phyloP scores from a whole-genome alignment of 208 protist species.

The Balamuthia mandrillaris region DNA sequence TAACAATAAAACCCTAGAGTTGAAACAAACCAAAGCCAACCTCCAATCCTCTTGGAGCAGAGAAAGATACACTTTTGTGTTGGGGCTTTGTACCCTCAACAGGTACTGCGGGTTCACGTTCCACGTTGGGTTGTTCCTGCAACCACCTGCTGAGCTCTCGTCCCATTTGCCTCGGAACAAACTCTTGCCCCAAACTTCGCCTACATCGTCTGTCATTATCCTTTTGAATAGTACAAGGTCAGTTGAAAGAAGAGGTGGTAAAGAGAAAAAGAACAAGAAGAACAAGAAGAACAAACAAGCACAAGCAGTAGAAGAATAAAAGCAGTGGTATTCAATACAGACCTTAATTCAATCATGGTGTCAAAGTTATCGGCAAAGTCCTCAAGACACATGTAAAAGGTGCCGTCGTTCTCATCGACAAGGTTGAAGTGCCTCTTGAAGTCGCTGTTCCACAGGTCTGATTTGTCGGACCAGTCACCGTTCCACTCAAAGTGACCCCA shows the following conservation, averaged over 20 bases:
- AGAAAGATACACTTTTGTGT: neutral
- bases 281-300: neutral
- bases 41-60: neutral
- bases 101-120: slow-evolving; percentile 30
- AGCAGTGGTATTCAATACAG: neutral
- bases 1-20: no score
- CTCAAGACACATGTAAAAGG: slow-evolving; percentile 37
- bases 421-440: slow-evolving; percentile 29
- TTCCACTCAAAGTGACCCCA: slow-evolving; percentile 39
- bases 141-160: neutral
- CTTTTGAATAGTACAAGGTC: neutral
- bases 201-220: neutral
- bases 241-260: neutral
- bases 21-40: no score
- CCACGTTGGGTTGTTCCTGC: neutral
- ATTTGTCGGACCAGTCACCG: slow-evolving; percentile 43
- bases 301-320: no score
- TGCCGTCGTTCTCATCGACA: slow-evolving; percentile 32
- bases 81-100: neutral
- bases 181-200: neutral
- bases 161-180: slow-evolving; percentile 35
- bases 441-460: neutral
- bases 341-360: neutral
- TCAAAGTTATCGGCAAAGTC: slow-evolving; percentile 35
- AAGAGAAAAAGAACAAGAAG: neutral